Conservation (phyloP, 805 yeast species). For the Clavispora fructus region DNA sequence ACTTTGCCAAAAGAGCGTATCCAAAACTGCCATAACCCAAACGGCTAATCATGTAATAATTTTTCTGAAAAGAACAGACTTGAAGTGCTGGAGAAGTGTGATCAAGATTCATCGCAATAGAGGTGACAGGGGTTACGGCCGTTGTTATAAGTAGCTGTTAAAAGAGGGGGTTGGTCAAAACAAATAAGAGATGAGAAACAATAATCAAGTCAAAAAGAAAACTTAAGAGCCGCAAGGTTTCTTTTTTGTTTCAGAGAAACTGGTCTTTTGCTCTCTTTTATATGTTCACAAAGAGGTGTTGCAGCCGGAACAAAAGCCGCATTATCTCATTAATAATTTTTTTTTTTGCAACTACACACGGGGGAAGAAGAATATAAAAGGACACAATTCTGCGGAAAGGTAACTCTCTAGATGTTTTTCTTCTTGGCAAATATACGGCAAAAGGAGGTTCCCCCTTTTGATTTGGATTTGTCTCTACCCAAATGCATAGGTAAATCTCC, state of each 20-base stretch:
- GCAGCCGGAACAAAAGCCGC: neutral
- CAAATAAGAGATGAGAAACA: neutral
- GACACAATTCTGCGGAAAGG: too few species aligned
- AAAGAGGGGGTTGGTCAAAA: neutral
- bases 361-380: neutral
- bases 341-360: neutral
- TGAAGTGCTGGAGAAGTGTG: conserved; percentile 1
- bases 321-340: neutral
- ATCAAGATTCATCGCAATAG: conserved; percentile 1
- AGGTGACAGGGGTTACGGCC: too few species aligned
- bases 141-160: neutral
- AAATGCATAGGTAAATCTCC: neutral
- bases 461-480: neutral
- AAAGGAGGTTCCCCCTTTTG: too few species aligned
- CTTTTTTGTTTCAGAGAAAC: neutral
- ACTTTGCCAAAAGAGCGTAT: conserved; percentile 58
- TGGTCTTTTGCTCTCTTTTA: neutral
- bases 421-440: too few species aligned
- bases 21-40: conserved; percentile 80
- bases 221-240: neutral
- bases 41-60: conserved; percentile 45
- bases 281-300: neutral
- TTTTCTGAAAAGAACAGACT: conserved; percentile 13
- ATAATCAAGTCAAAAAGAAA: neutral
- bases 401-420: too few species aligned